phyloP scores from a whole-genome alignment of 306 rosid genomes.

The Datisca glomerata region DNA sequence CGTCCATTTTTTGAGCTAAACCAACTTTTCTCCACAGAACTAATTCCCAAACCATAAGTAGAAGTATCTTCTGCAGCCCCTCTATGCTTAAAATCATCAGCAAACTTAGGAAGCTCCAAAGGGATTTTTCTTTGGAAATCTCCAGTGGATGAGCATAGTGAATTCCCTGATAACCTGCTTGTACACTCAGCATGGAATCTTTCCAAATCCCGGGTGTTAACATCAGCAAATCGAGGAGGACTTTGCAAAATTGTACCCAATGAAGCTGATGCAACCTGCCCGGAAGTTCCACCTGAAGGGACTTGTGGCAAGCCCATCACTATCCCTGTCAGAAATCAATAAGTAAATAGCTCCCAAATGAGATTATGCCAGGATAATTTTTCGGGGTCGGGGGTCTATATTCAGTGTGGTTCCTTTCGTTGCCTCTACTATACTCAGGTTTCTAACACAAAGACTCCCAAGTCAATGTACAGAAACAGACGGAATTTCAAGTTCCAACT shows the following conservation, averaged over 20 bases:
- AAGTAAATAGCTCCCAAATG: slow-evolving; percentile 11
- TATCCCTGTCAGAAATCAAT: slow-evolving; percentile 5
- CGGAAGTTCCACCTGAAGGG: slow-evolving; percentile 43
- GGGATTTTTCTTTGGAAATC: slow-evolving; percentile 38
- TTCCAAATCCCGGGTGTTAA: slow-evolving; percentile 37
- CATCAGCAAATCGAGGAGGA: slow-evolving; percentile 44
- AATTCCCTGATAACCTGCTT: slow-evolving; percentile 23
- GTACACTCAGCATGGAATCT: slow-evolving; percentile 25
- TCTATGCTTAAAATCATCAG: slow-evolving; percentile 27
- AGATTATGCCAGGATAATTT: no score
- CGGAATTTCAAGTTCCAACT: neutral
- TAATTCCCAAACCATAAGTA: slow-evolving; percentile 44
- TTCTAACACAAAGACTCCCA: slow-evolving; percentile 5
- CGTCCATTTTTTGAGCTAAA: slow-evolving; percentile 35
- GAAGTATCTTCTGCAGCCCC: slow-evolving; percentile 50
- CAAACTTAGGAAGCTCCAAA: slow-evolving; percentile 33
- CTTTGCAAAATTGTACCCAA: slow-evolving; percentile 37
- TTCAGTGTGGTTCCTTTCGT: slow-evolving; percentile 13
- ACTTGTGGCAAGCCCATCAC: slow-evolving; percentile 87
- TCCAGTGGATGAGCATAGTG: slow-evolving; percentile 40
- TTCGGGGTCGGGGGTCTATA: no score
- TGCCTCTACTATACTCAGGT: slow-evolving; percentile 12
- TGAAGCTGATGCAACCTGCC: slow-evolving; percentile 29
- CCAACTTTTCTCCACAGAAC: slow-evolving; percentile 32
- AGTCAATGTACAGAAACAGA: no score